phyloP scores from a whole-genome alignment of 2,329 filamentous ascomycete species.

The Alternaria solani region DNA sequence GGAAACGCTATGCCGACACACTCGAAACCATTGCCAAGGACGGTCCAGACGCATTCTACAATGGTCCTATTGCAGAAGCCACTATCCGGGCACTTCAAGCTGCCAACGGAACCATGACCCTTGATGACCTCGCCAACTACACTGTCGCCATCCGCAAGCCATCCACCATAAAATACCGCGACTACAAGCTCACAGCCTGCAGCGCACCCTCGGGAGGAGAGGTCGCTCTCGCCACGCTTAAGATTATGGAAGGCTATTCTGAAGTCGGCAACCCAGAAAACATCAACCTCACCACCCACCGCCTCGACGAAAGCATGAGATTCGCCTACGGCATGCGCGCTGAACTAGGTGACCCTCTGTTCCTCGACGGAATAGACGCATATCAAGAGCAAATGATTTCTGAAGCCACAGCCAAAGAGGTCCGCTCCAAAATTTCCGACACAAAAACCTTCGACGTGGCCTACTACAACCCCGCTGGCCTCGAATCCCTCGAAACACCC shows the following conservation, averaged over 20 bases:
- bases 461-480: constrained; percentile 74
- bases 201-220: constrained; percentile 81
- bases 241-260: constrained; percentile 81
- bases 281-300: constrained; percentile 77
- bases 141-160: constrained; percentile 69
- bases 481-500: constrained; percentile 73
- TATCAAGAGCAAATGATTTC: constrained; percentile 75
- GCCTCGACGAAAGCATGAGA: constrained; percentile 85
- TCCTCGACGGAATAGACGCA: constrained; percentile 67
- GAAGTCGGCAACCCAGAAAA: constrained; percentile 65
- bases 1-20: constrained; percentile 81
- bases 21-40: constrained; percentile 77
- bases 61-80: constrained; percentile 73
- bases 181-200: constrained; percentile 72
- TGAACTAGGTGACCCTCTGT: constrained; percentile 83
- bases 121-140: constrained; percentile 80
- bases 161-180: constrained; percentile 64
- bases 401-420: constrained; percentile 64
- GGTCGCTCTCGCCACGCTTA: constrained; percentile 78
- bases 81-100: constrained; percentile 74
- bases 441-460: constrained; percentile 73
- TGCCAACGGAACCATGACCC: constrained; percentile 83
- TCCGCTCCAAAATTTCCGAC: constrained; percentile 75
- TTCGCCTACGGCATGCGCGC: constrained; percentile 83
- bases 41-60: constrained; percentile 78